Evolutionary conservation across 1,284 basidiomycete genomes (phyloP).

Genomic region (Rhodotorula sp.): DNA sequence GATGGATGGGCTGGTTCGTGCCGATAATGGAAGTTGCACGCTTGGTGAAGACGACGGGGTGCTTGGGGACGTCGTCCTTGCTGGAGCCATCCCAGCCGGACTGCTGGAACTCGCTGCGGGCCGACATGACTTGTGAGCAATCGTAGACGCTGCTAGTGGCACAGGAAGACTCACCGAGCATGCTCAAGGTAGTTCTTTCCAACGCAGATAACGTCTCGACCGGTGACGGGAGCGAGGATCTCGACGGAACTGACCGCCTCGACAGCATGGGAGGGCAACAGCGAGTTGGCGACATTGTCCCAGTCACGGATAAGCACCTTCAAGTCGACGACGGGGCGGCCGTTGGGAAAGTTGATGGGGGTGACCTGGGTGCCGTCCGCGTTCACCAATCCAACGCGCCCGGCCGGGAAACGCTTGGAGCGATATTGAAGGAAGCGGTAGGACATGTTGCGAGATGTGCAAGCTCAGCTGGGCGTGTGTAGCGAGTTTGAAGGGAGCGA

Average conservation of each 20-base stretch:
- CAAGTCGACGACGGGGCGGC: constrained; percentile 35
- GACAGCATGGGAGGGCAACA: constrained; percentile 33
- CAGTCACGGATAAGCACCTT: constrained; percentile 43
- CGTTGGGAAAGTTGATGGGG: constrained; percentile 38
- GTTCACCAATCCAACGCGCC: constrained; percentile 37
- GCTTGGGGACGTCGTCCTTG: constrained; percentile 45
- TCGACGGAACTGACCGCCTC: constrained; percentile 33
- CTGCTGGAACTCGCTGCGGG: constrained; percentile 42
- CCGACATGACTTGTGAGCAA: background rate
- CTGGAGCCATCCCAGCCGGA: constrained; percentile 46
- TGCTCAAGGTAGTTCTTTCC: constrained; percentile 48
- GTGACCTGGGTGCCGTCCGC: constrained; percentile 22
- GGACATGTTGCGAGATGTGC: too few species aligned
- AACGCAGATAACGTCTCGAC: constrained; percentile 45
- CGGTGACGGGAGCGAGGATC: constrained; percentile 44
- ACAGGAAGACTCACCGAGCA: constrained; percentile 12
- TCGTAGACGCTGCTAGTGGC: too few species aligned
- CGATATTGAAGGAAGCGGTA: too few species aligned
- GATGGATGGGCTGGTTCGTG: constrained; percentile 43
- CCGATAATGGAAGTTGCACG: constrained; percentile 48
- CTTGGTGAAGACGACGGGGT: constrained; percentile 49
- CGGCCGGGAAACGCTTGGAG: background rate
- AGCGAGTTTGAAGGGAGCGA: too few species aligned
- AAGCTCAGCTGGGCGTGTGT: too few species aligned
- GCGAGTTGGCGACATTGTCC: constrained; percentile 26